Percentiles rank a stretch among this genome's conserved stretches.
Conservation (phyloP, 2,329 filamentous ascomycete species). For the Aspergillus transmontanensis region DNA sequence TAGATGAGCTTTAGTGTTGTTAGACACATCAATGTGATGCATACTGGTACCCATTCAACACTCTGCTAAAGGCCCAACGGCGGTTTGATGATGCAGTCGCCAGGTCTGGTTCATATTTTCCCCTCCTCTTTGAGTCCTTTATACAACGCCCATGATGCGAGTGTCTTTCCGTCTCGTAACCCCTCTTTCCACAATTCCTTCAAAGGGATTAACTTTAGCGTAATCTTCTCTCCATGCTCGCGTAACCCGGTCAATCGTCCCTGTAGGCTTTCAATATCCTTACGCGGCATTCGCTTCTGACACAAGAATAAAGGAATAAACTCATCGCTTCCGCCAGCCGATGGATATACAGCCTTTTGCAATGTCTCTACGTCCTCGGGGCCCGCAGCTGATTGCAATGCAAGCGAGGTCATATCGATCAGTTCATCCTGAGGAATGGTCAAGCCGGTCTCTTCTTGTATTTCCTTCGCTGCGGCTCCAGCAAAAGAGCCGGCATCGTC, state of each 20-base stretch:
- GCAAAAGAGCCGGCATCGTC: slow-evolving; percentile 57
- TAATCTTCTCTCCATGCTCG: slow-evolving; percentile 61
- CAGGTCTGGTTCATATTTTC: slow-evolving; percentile 34
- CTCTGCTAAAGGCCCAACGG: not conserved
- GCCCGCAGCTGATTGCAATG: slow-evolving; percentile 33
- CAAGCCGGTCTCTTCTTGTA: slow-evolving; percentile 60
- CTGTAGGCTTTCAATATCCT: slow-evolving; percentile 53
- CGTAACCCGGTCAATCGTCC: slow-evolving; percentile 58
- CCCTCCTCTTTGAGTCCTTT: slow-evolving; percentile 53
- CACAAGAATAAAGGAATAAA: slow-evolving; percentile 60
- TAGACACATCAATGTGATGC: not conserved
- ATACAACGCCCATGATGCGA: slow-evolving; percentile 60
- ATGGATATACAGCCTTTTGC: slow-evolving; percentile 56
- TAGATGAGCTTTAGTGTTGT: not conserved
- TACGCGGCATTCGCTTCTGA: slow-evolving; percentile 53
- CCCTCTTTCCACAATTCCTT: slow-evolving; percentile 57
- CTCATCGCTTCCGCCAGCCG: slow-evolving; percentile 60
- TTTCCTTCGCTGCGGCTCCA: slow-evolving; percentile 59
- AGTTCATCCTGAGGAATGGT: slow-evolving; percentile 53
- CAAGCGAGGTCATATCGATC: slow-evolving; percentile 57
- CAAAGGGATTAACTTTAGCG: slow-evolving; percentile 56
- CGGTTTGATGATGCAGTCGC: not conserved
- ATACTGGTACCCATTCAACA: not conserved
- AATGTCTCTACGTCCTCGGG: slow-evolving; percentile 38
- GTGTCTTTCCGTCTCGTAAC: slow-evolving; percentile 57